Evolutionary conservation across 2,329 filamentous ascomycete species (phyloP), one percentile per base, ranked within the genome.

Genomic region (Huntiella abstrusa): DNA sequence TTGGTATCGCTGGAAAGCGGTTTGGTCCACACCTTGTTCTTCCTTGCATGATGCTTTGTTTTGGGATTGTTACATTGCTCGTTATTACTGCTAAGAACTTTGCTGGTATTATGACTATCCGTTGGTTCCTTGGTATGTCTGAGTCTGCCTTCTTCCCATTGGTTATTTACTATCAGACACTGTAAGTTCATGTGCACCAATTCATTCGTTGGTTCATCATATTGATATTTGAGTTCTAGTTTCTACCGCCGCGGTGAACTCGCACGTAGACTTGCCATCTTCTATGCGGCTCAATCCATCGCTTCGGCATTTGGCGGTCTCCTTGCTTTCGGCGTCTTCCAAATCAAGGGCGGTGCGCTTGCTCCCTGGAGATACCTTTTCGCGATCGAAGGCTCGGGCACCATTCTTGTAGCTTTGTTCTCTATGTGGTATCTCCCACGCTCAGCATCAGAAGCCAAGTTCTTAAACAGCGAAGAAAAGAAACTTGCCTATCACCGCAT

Each of bases 261-360:
- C 1, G 65, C 64, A 0, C 56, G 66, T 3, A 57, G 66, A 2
- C 61, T 54, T 2, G 79, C 79, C 43, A 62, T 84, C 51, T 85
- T 85, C 63, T 87, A 86, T 54, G 82, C 80, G 0, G 80, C 80
- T 0, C 77, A 72, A 17, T 82, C 80, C 55, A 80, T 87, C 49
- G 81, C 82, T 16, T 76, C 73, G 43, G 65, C 65, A n/a, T 68
- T 68, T 50, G 64, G 63, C 39, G 66, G 65, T 11, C 59, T 69
- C 5, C 59, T 69, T 4, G 60, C 68, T 1, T 70, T 65, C 51
- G 68, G 62, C 35, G 62, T 68, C 13, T 68, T 71, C 55, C 67
- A 65, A 41, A 68, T 70, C 55, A 51, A 59, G 16, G 54, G 58
- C n/a, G 53, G 56, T 19, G 47, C 56, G 7, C 56, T 67, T 13